A percentile compares a stretch with the other conserved stretches of the same genome.
phyloP scores from a whole-genome alignment of 1,284 basidiomycete species.

The Fomitopsis pinicola region DNA sequence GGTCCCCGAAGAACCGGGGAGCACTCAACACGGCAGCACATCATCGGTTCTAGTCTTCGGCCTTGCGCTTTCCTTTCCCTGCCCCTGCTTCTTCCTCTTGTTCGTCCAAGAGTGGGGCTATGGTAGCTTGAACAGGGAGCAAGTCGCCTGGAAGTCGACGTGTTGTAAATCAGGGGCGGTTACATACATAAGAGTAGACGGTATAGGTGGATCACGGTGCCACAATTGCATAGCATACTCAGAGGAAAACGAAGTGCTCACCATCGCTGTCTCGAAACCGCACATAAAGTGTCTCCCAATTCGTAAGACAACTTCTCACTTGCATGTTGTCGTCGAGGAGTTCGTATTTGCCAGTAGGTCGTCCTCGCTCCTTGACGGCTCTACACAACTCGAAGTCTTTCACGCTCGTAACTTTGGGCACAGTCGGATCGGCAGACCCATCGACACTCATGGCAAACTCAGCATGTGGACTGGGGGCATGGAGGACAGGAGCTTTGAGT shows the following conservation, averaged over 20 bases:
- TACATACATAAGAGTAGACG: background rate
- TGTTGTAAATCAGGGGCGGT: background rate
- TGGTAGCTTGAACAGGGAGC: conserved; percentile 38
- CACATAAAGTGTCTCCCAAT: conserved; percentile 65
- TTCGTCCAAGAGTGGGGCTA: conserved; percentile 37
- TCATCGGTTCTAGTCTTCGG: conserved; percentile 1
- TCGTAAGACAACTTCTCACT: conserved; percentile 46
- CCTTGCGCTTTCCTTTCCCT: conserved; percentile 49
- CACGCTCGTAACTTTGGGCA: conserved; percentile 39
- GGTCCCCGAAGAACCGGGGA: background rate
- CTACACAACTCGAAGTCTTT: conserved; percentile 66
- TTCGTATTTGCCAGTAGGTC: conserved; percentile 46
- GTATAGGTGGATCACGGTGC: background rate
- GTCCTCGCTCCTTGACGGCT: conserved; percentile 45
- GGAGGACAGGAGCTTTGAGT: conserved; percentile 41
- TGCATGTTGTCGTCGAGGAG: conserved; percentile 38
- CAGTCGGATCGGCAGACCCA: conserved; percentile 20
- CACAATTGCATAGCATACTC: background rate
- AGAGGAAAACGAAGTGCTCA: conserved; percentile 29
- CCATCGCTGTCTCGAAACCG: conserved; percentile 57
- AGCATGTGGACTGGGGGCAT: conserved; percentile 14
- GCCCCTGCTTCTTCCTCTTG: conserved; percentile 35
- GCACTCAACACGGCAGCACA: background rate
- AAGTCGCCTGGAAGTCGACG: conserved; percentile 31
- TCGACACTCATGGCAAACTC: conserved; percentile 30